A percentile compares a stretch with the other conserved stretches of the same genome.
These are phyloP conservation scores for Phytophthora nicotianae DNA, from an alignment of 352 stramenopile species.

Conservation along the genomic window DNA sequence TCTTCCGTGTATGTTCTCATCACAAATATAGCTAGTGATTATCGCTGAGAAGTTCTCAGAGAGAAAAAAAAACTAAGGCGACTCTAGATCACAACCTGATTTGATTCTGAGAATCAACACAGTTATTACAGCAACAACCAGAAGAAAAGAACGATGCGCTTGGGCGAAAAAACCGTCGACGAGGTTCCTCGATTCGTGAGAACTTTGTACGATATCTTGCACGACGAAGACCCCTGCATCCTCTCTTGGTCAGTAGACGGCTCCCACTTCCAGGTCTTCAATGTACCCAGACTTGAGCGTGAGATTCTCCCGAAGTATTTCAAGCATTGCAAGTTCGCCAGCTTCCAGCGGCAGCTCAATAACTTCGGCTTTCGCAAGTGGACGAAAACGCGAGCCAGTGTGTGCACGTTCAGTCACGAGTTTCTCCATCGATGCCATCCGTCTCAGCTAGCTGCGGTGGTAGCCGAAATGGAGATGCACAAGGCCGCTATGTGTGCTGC, in stretches of 20 bases:
- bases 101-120: slow-evolving; percentile 4
- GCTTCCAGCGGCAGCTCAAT: slow-evolving; percentile 91
- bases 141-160: slow-evolving; percentile 9
- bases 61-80: slow-evolving; percentile 15
- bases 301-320: slow-evolving; percentile 92
- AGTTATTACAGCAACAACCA: background rate
- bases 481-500: slow-evolving; percentile 28
- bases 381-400: slow-evolving; percentile 65
- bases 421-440: slow-evolving; percentile 59
- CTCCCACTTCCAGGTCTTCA: slow-evolving; percentile 73
- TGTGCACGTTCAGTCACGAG: slow-evolving; percentile 76
- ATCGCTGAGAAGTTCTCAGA: background rate
- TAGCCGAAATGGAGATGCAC: slow-evolving; percentile 26
- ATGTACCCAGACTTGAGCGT: slow-evolving; percentile 71
- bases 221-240: slow-evolving; percentile 63
- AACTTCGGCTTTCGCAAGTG: slow-evolving; percentile 92
- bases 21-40: slow-evolving; percentile 11
- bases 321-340: slow-evolving; percentile 91
- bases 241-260: slow-evolving; percentile 69
- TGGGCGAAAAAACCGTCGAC: slow-evolving; percentile 18
- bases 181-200: slow-evolving; percentile 77
- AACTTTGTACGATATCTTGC: slow-evolving; percentile 71
- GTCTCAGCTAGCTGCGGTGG: slow-evolving; percentile 16
- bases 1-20: slow-evolving; percentile 9
- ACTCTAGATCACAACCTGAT: slow-evolving; percentile 17